These are phyloP conservation scores for Neurospora sp. DNA, from an alignment of 495 filamentous ascomycete species.

Conservation along the genomic window DNA sequence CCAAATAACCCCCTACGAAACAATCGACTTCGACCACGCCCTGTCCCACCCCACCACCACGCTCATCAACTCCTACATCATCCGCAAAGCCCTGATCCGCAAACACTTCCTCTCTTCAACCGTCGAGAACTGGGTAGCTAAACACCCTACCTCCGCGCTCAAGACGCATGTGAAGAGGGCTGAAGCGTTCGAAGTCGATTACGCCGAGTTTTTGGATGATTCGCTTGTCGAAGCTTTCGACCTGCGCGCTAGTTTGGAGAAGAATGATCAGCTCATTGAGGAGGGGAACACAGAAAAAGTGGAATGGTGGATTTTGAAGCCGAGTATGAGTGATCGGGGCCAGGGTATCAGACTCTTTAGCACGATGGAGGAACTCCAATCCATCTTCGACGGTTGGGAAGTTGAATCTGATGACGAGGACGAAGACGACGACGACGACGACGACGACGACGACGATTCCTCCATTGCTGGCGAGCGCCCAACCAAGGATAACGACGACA, in stretches of 20 bases:
- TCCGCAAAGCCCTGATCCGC: slow-evolving; percentile 93
- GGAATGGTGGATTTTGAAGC: slow-evolving; percentile 98
- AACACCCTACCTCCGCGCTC: slow-evolving; percentile 64
- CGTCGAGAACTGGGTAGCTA: slow-evolving; percentile 67
- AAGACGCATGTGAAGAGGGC: slow-evolving; percentile 57
- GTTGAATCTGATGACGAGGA: slow-evolving; percentile 49
- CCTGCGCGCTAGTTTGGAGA: slow-evolving; percentile 61
- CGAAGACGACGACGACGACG: slow-evolving; percentile 32
- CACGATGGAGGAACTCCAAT: slow-evolving; percentile 65
- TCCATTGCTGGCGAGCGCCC: slow-evolving; percentile 1
- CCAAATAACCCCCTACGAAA: slow-evolving; percentile 82
- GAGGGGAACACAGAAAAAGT: not conserved
- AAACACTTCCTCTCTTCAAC: slow-evolving; percentile 88
- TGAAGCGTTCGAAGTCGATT: slow-evolving; percentile 87
- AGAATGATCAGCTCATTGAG: slow-evolving; percentile 38
- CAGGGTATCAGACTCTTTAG: slow-evolving; percentile 87
- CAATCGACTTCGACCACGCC: slow-evolving; percentile 68
- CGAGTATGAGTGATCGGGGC: slow-evolving; percentile 91
- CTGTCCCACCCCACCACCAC: slow-evolving; percentile 47
- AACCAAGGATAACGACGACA: not conserved
- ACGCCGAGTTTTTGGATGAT: slow-evolving; percentile 92
- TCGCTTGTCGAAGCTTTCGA: slow-evolving; percentile 84
- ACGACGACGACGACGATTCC: slow-evolving; percentile 13
- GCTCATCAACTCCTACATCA: slow-evolving; percentile 75
- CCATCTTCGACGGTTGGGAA: slow-evolving; percentile 86